Evolutionary conservation across 768 basidiomycete genomes (phyloP), one percentile per base, ranked within the genome.

Genomic region (Mycena chlorophos): DNA sequence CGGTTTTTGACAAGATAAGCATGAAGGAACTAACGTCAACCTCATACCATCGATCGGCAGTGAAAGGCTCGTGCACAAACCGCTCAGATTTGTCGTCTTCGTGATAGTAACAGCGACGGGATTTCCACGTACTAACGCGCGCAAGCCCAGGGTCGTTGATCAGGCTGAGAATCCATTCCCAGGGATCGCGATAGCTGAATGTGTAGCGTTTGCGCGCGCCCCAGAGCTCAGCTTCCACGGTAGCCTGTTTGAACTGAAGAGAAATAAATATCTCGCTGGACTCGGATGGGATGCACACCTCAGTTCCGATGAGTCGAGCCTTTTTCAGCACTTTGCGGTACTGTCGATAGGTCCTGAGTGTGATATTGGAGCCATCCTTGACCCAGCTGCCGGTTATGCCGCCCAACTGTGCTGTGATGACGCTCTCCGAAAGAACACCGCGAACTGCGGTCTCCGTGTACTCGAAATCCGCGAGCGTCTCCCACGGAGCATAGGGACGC

Each of bases 61-160:
- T 66, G 40, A 65, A 66, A 30, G 66, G 63, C 25, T 70, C 69
- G 52, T 69, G 63, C 69, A 78, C 23, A 57, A 72, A 48, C 77
- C 79, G 40, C 40, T 43, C 40, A n/a, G 8, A 10, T 8, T n/a
- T 8, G 22, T 20, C 40, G 16, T 23, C 20, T 20, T 43, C 40
- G 40, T 8, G 10, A 19, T 43, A 43, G 40, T 10, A 43, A 19
- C 48, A 17, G n/a, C 30, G 29, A 14, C 27, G 48, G 17, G 28
- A 49, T 29, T 37, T 50, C 17, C 26, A n/a, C 14, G 19, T 30
- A 6, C 22, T 38, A 38, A 39, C 22, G 22, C 16, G 23, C 17
- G 37, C 30, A 39, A 26, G 31, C 12, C 37, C 31, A 23, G 6
- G 25, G 23, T 38, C 20, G 3, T 19, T 39, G 6, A 43, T 19